Percentiles rank a stretch among this genome's conserved stretches.
Evolutionary conservation across 768 basidiomycete genomes (phyloP).

Genomic region (Rickenella mellea): DNA sequence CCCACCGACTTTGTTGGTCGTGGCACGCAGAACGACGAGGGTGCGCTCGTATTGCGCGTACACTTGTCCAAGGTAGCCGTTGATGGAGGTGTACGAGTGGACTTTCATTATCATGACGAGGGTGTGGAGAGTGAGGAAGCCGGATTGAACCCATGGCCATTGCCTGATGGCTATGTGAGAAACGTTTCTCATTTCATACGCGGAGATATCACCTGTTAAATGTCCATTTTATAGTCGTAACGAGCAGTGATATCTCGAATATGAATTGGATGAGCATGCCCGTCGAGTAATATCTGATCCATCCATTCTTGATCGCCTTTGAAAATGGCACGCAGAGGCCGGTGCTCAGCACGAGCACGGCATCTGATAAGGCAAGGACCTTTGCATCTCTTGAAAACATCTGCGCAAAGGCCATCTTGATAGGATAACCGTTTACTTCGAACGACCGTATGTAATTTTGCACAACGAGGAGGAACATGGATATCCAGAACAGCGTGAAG

Average conservation of each 20-base stretch:
- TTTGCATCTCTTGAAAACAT: conserved; percentile 83
- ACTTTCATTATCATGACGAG: conserved; percentile 93
- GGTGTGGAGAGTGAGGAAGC: conserved; percentile 80
- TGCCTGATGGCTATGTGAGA: conserved; percentile 34
- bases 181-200: background rate
- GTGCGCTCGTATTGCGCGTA: conserved; percentile 35
- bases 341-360: conserved; percentile 67
- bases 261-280: conserved; percentile 75
- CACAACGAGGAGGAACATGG: conserved; percentile 73
- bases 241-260: conserved; percentile 67
- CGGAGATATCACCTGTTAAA: conserved; percentile 54
- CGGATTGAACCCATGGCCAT: conserved; percentile 98
- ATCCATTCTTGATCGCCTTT: conserved; percentile 62
- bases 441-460: conserved; percentile 71
- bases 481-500: conserved; percentile 91
- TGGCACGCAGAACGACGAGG: conserved; percentile 34
- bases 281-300: conserved; percentile 73
- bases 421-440: conserved; percentile 67
- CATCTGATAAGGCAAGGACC: conserved; percentile 78
- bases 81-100: conserved; percentile 87
- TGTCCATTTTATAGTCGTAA: conserved; percentile 76
- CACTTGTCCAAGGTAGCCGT: conserved; percentile 67
- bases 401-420: conserved; percentile 72
- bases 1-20: conserved; percentile 48
- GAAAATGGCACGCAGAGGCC: conserved; percentile 78